Evolutionary conservation across 2,329 filamentous ascomycete species (phyloP), one percentile per base, ranked within the genome.

Genomic region (Aspergillus felis): DNA sequence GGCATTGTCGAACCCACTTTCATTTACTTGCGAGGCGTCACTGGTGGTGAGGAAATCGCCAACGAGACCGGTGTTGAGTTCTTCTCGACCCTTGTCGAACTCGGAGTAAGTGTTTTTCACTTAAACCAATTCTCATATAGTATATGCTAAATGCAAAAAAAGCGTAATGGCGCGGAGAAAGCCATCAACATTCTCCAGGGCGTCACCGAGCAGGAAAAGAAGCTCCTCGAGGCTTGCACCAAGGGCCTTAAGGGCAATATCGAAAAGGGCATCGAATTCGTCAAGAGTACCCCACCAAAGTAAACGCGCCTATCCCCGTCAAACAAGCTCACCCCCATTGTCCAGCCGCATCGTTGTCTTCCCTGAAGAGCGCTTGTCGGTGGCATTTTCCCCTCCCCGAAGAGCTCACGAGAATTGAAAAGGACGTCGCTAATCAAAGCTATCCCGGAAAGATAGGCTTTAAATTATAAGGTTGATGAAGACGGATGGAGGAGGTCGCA

Each of bases 51-150:
- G 54, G 91, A 85, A 65, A 88, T 99, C 68, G 84, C 84, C 62
- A 91, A 96, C 83, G 85, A 87, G 71, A 91, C 88, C 61, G 92
- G 92, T 66, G 78, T 84, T 63, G 92, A 99, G 56, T 99, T 90
- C 84, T 99, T 99, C 86, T 96, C 94, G 58, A 91, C 95, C 55
- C 93, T 92, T 60, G 86, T 97, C 66, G 91, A 96, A 81, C 91
- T 99, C 67, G 94, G 94, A 72, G 92, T 95, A 89, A 81, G 90
- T 83, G 25, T 50, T 24, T 24, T 14, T 2, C 47, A 29, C 49
- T 22, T 55, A 47, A 54, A 49, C 55, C 49, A 17, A 41, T 53
- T 55, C 22, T 17, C 28, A 27, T 9, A 42, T 10, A 42, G 28
- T 25, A 51, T 54, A 50, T 44, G 53, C 69, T 74, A 67, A 75